Evolutionary conservation across 2,329 filamentous ascomycete genomes (phyloP).

Genomic region (Epicoccum sorghinum): DNA sequence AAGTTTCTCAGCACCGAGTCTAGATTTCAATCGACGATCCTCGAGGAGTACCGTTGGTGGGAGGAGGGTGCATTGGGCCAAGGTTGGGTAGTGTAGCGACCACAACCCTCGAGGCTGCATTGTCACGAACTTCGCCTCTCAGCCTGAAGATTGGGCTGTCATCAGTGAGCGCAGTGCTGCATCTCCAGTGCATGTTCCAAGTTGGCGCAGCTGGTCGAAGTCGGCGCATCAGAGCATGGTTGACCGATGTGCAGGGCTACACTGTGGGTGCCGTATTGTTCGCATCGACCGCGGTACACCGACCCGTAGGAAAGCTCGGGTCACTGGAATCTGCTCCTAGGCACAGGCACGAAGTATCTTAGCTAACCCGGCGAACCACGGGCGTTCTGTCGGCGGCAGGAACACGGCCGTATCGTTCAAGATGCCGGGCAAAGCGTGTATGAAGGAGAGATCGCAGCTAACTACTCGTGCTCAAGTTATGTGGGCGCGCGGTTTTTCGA

Average conservation of each 20-base stretch:
- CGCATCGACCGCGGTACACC: background rate
- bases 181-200: background rate
- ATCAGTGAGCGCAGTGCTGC: background rate
- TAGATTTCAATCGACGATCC: constrained; percentile 16
- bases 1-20: constrained; percentile 15
- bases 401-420: background rate
- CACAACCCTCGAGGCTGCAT: constrained; percentile 6
- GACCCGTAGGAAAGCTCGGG: constrained; percentile 6
- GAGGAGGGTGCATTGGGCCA: constrained; percentile 13
- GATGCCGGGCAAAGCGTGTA: background rate
- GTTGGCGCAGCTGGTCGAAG: background rate
- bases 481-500: background rate
- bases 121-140: constrained; percentile 7
- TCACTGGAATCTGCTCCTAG: background rate
- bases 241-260: too few species aligned
- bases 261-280: background rate
- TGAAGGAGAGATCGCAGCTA: constrained; percentile 1
- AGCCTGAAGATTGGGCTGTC: background rate
- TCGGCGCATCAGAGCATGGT: too few species aligned
- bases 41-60: constrained; percentile 9
- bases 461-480: background rate
- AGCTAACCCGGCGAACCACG: background rate
- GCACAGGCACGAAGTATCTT: background rate
- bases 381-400: too few species aligned
- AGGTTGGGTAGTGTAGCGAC: constrained; percentile 18